Conservation (phyloP, 495 filamentous ascomycete species). For the Penicillium ochrochloron region DNA sequence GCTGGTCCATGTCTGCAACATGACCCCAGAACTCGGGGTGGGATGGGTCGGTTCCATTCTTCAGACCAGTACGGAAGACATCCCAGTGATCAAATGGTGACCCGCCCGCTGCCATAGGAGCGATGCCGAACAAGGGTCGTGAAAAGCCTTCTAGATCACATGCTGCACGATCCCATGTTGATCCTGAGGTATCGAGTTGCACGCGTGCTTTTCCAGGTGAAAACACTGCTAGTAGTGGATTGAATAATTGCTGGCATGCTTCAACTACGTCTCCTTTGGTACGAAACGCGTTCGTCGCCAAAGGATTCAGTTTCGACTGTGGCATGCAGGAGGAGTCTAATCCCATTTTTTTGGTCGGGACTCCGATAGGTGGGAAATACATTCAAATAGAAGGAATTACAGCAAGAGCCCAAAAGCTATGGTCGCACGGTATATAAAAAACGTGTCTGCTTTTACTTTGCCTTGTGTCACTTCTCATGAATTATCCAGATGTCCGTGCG, state of each 20-base stretch:
- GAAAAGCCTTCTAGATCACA: neutral
- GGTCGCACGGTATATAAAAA: no score
- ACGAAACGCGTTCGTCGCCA: neutral
- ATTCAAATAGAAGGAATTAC: no score
- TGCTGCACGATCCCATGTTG: neutral
- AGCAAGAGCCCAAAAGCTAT: no score
- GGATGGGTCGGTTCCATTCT: neutral
- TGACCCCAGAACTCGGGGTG: neutral
- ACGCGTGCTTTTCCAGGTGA: neutral
- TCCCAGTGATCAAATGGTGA: neutral
- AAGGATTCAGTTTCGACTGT: neutral
- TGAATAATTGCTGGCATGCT: neutral
- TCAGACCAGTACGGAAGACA: neutral
- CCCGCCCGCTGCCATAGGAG: neutral
- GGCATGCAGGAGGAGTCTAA: neutral
- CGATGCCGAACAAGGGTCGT: neutral
- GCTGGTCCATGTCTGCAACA: neutral
- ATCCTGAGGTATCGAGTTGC: neutral
- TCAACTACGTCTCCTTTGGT: neutral
- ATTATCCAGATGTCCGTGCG: no score
- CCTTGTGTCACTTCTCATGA: no score
- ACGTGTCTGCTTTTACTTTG: no score
- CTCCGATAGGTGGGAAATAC: no score
- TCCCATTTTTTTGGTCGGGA: no score
- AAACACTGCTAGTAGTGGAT: neutral